Conservation (phyloP, 192 early-diverging fungal genomes). For the Podila minutissima region DNA sequence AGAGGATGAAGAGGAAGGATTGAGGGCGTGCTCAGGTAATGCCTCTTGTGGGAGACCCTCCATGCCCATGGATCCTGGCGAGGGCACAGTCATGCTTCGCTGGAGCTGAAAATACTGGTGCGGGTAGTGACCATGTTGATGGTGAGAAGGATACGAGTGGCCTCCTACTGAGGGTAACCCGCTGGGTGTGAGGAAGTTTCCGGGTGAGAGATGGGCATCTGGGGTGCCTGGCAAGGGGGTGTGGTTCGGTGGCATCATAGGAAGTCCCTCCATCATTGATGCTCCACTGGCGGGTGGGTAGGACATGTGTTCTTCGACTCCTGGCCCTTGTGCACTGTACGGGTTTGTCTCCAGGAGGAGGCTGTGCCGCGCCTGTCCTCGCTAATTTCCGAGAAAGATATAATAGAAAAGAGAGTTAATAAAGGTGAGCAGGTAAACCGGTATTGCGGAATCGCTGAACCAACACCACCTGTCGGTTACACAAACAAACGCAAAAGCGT, state of each 20-base stretch:
- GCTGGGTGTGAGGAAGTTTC: background rate
- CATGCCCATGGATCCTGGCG: background rate
- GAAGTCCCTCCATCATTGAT: background rate
- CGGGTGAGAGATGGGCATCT: background rate
- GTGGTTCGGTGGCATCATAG: background rate
- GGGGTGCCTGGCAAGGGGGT: background rate
- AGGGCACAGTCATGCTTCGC: background rate
- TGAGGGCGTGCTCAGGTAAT: background rate
- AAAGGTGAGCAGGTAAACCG: no score
- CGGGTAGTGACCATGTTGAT: background rate
- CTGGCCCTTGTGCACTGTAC: background rate
- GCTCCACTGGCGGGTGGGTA: background rate
- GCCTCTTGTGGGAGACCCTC: background rate
- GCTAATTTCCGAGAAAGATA: background rate
- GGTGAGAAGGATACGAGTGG: background rate
- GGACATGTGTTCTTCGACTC: background rate
- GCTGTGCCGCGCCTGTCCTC: background rate
- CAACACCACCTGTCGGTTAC: no score
- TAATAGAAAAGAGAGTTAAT: background rate
- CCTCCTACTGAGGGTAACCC: background rate
- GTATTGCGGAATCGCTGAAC: no score
- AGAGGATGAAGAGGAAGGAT: background rate
- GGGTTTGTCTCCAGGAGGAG: background rate
- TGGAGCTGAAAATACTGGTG: slow-evolving; percentile 1
- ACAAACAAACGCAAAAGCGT: no score